A percentile compares a stretch with the other conserved stretches of the same genome.
Conservation (phyloP, 192 early-diverging fungal species). For the Linnemannia elongata region DNA sequence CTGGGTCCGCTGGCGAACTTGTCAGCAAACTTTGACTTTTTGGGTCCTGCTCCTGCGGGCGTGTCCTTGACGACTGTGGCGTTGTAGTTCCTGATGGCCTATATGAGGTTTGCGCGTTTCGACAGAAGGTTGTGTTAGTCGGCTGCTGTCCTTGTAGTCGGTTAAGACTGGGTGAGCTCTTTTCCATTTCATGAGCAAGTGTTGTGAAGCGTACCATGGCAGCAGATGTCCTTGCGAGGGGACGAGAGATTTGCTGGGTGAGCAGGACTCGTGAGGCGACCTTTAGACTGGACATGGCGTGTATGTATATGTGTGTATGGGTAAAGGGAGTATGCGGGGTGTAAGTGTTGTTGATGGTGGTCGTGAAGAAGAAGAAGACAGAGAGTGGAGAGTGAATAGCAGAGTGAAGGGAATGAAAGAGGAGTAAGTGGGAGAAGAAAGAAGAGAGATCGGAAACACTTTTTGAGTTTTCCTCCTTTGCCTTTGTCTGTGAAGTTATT, state of each 20-base stretch:
- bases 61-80: constrained; percentile 47
- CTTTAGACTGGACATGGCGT: constrained; percentile 38
- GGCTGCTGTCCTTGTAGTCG: not conserved
- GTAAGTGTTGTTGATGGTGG: not conserved
- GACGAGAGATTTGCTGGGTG: constrained; percentile 18
- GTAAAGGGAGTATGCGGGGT: not conserved
- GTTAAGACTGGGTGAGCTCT: not conserved
- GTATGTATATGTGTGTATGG: not conserved
- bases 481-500: constrained; percentile 1
- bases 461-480: not conserved
- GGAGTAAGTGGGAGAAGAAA: not conserved
- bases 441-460: not conserved
- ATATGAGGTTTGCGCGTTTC: not conserved
- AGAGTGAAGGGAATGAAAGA: not conserved
- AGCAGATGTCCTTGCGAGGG: constrained; percentile 15
- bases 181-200: not conserved
- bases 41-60: constrained; percentile 9
- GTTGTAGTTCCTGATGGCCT: constrained; percentile 47
- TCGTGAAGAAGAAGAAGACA: not conserved
- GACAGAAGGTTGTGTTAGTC: not conserved
- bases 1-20: constrained; percentile 61
- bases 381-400: not conserved
- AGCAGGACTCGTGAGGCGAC: constrained; percentile 34
- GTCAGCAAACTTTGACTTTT: constrained; percentile 61
- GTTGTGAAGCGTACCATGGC: constrained; percentile 27